Conservation (phyloP, 2,329 filamentous ascomycete species). For the Pseudophaeomoniella oleicola region DNA sequence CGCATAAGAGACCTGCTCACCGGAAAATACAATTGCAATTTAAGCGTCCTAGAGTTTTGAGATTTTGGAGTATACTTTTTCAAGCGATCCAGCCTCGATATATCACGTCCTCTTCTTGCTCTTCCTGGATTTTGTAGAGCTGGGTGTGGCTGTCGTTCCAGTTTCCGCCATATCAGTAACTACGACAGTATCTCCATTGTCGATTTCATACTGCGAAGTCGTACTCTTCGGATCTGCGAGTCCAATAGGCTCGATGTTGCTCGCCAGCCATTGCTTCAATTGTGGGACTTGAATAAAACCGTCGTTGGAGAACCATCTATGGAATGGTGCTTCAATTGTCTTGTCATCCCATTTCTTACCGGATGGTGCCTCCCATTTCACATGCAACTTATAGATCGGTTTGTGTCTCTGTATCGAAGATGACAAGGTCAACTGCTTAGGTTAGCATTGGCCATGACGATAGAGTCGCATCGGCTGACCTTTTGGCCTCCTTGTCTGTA, state of each 20-base stretch:
- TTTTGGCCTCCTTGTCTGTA: slow-evolving; percentile 54
- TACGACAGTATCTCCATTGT: background rate
- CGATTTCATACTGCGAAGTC: background rate
- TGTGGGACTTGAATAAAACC: slow-evolving; percentile 46
- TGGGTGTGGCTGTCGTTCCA: background rate
- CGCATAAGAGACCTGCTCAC: background rate
- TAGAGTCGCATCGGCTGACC: slow-evolving; percentile 16
- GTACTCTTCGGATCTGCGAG: slow-evolving; percentile 22
- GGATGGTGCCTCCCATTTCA: slow-evolving; percentile 31
- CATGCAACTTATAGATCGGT: slow-evolving; percentile 62
- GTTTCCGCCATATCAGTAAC: background rate
- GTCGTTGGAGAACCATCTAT: slow-evolving; percentile 44
- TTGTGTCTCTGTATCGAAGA: slow-evolving; percentile 64
- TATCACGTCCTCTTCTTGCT: background rate
- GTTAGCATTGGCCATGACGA: slow-evolving; percentile 4
- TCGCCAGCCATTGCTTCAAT: slow-evolving; percentile 47
- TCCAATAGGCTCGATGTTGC: slow-evolving; percentile 39
- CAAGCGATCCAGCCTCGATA: too few relatives aligned
- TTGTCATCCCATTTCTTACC: slow-evolving; percentile 27
- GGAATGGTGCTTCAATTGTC: slow-evolving; percentile 42
- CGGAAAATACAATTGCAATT: too few relatives aligned
- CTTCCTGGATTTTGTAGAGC: background rate
- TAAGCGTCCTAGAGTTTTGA: too few relatives aligned
- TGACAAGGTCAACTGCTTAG: slow-evolving; percentile 52
- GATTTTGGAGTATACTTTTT: too few relatives aligned